Base-by-base conservation (phyloP, 257 asterid species). In the Gentiana straminea region DNA sequence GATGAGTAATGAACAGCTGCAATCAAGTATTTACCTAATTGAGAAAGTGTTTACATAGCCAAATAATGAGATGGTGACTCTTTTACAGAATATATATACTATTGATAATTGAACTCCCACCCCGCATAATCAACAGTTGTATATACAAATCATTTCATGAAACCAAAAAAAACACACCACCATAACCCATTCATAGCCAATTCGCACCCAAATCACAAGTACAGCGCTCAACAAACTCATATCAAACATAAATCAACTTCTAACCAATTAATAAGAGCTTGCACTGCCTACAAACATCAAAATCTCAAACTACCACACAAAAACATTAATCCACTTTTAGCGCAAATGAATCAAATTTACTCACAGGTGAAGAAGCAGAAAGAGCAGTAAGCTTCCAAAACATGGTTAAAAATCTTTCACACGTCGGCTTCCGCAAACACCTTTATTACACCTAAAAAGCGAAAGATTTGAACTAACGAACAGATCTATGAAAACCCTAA, bases 381-480 rank as follows among this genome's bases (percentile, higher is more conserved):
- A 92, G 78, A 57, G 94, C 64, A 35, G 95, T 72, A 62, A 92
- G 89, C 84, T 92, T 88, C 99, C 99, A 92, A 65, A 92, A 92
- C 99, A 92, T 92, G 5, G 66, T 71, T 41, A 7, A 55, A 58
- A 59, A 58, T 54, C 57, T 53, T 43, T 59, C 24, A 13, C 36
- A 60, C 51, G 68, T 52, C 65, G 44, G 54, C 4, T 35, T 57
- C 13, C 3, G 13, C 49, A 9, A 13, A 46, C 35, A 9, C 9
- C 11, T 51, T 5, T 15, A n/a, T 47, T 7, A 48, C 49, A 52
- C 24, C 13, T 47, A 47, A 2, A 52, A 32, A 35, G 5, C 59
- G 48, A 54, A 41, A 43, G 44, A 32, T 9, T 41, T 41, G 43
- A 33, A 58, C 45, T 41, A 51, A 8, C 62, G 74, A 58, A 58